Evolutionary conservation across 176 grass and related monocot genomes (phyloP).

Genomic region (Pharus latifolius): DNA sequence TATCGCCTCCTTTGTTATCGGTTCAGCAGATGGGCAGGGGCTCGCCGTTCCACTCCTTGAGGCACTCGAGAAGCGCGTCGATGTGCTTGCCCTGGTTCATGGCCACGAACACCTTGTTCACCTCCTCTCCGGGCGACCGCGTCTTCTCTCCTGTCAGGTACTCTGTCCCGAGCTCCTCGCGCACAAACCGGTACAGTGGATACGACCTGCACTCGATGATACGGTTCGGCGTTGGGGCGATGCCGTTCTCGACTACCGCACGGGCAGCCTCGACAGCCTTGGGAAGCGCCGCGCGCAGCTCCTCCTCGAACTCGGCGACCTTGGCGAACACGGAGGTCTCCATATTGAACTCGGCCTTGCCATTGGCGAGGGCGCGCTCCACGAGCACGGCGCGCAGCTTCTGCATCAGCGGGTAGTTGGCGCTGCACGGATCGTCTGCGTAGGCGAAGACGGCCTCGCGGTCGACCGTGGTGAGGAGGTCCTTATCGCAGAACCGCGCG

Average conservation of each 20-base stretch:
- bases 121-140: too few species aligned
- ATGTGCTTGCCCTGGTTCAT: too few species aligned
- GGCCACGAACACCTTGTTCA: too few species aligned
- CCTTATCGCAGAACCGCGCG: conserved; percentile 50
- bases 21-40: too few species aligned
- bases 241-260: conserved; percentile 35
- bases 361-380: conserved; percentile 45
- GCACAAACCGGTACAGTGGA: conserved; percentile 26
- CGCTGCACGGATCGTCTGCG: conserved; percentile 63
- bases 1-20: too few species aligned
- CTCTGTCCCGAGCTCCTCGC: too few species aligned
- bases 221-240: conserved; percentile 16
- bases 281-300: conserved; percentile 25
- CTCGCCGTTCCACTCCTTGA: too few species aligned
- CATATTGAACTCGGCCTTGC: conserved; percentile 26
- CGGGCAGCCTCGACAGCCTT: conserved; percentile 29
- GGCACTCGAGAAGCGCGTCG: too few species aligned
- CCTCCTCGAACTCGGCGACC: conserved; percentile 49
- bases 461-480: conserved; percentile 46
- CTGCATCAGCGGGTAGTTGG: conserved; percentile 56
- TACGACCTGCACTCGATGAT: conserved; percentile 50
- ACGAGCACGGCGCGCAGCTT: conserved; percentile 59
- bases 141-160: too few species aligned
- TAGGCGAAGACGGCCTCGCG: conserved; percentile 54
- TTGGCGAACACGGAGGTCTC: conserved; percentile 49